These are phyloP conservation scores for Hypocrella siamensis DNA, from an alignment of 2,329 filamentous ascomycete genomes.

Conservation along the genomic window DNA sequence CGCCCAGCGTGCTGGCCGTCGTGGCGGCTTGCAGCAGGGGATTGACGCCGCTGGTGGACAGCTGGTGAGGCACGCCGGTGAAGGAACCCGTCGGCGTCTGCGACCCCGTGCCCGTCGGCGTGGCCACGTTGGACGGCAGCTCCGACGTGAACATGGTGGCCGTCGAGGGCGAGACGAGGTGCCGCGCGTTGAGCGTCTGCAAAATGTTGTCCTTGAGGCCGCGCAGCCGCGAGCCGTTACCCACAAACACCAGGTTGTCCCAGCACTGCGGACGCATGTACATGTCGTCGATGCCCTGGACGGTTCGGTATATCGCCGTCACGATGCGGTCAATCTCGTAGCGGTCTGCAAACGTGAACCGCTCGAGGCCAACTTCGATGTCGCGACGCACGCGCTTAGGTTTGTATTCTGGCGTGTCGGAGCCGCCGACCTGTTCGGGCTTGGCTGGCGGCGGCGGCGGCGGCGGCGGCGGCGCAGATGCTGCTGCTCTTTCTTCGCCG, in stretches of 20 bases:
- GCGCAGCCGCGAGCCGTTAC: slow-evolving; percentile 58
- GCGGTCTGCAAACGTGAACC: slow-evolving; percentile 54
- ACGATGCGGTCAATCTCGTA: slow-evolving; percentile 71
- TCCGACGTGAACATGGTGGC: slow-evolving; percentile 96
- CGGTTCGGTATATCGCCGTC: slow-evolving; percentile 65
- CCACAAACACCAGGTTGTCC: slow-evolving; percentile 84
- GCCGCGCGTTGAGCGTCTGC: slow-evolving; percentile 62
- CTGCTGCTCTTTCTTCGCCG: neutral
- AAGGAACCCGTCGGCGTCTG: slow-evolving; percentile 67
- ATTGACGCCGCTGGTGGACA: slow-evolving; percentile 53
- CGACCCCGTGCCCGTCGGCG: slow-evolving; percentile 75
- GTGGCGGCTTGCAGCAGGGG: slow-evolving; percentile 86
- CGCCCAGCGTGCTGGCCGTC: slow-evolving; percentile 44
- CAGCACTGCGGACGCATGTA: slow-evolving; percentile 76
- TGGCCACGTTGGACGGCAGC: slow-evolving; percentile 83
- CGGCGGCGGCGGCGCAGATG: neutral
- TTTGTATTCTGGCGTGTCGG: slow-evolving; percentile 24
- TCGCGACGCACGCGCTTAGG: slow-evolving; percentile 47
- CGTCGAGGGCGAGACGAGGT: slow-evolving; percentile 80
- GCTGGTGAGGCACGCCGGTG: slow-evolving; percentile 38
- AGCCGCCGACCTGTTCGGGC: slow-evolving; percentile 5
- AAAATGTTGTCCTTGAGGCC: slow-evolving; percentile 85
- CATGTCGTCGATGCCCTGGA: slow-evolving; percentile 70
- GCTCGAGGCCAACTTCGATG: slow-evolving; percentile 63
- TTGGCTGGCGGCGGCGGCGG: neutral